These are phyloP conservation scores for Lactarius sp. DNA, from an alignment of 768 basidiomycete genomes.

Conservation along the genomic window DNA sequence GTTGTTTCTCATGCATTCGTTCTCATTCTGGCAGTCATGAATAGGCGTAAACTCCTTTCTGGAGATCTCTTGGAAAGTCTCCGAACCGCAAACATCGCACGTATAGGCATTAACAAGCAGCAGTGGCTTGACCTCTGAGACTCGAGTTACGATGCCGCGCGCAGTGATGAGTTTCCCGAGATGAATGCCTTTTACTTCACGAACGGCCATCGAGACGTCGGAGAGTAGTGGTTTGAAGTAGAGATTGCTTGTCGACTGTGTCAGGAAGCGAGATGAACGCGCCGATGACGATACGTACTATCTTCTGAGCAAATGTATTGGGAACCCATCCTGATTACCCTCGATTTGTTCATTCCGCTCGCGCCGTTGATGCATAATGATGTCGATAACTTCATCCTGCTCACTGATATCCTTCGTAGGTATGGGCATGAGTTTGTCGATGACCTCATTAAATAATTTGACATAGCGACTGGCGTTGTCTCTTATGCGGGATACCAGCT, in stretches of 20 bases:
- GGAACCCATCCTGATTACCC: constrained; percentile 73
- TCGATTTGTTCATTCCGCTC: constrained; percentile 84
- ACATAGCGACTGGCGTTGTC: constrained; percentile 89
- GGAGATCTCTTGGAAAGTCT: constrained; percentile 97
- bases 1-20: constrained; percentile 80
- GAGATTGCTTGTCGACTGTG: constrained; percentile 59
- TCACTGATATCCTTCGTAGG: constrained; percentile 88
- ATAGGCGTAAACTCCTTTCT: constrained; percentile 89
- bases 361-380: constrained; percentile 89
- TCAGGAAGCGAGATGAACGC: constrained; percentile 17
- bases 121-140: constrained; percentile 97
- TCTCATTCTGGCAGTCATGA: constrained; percentile 79
- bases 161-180: constrained; percentile 95
- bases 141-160: constrained; percentile 96
- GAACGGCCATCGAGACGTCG: constrained; percentile 78
- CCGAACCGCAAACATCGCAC: constrained; percentile 96
- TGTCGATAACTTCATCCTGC: constrained; percentile 92
- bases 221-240: constrained; percentile 88
- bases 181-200: constrained; percentile 79
- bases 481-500: constrained; percentile 74
- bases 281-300: constrained; percentile 62
- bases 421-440: constrained; percentile 84
- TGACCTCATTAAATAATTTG: constrained; percentile 79
- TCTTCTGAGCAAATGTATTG: constrained; percentile 85
- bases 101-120: constrained; percentile 97